Evolutionary conservation across 2,329 filamentous ascomycete genomes (phyloP), one percentile per base, ranked within the genome.

Genomic region (Fusarium humuli): DNA sequence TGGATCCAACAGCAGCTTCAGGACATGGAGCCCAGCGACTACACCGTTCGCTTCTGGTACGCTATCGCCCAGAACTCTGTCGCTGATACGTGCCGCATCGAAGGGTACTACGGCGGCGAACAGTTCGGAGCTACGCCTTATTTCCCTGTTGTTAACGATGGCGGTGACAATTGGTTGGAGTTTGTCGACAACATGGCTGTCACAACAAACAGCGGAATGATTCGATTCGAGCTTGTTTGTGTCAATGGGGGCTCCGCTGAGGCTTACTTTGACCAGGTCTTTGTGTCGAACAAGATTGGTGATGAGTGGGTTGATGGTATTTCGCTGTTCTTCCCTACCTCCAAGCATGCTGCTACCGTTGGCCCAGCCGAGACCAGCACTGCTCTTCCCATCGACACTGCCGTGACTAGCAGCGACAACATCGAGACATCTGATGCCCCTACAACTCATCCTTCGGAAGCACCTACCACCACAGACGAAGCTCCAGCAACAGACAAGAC

Each of bases 21-120:
- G 5, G 29, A 61, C 11, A 27, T 74, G 50, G 59, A 73, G 14
- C 57, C 61, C 2, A 66, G 40, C 27, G 65, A 69, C 6, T 74
- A 70, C 5, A 74, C 72, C 2, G 61, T 74, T n/a, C 70, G 68
- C 6, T 73, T 74, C 45, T 74, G 61, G 57, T 74, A 74, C 27
- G 30, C 45, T 2, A 32, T 74, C 5, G 23, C 72, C 7, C 46
- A 42, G 47, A 74, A 73, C 37, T 55, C 64, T 13, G 7, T 65
- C 14, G 63, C 41, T 2, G 25, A 72, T 25, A 73, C 72, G 23
- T 74, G 72, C 6, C 64, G 64, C 0, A 55, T 74, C 16, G 64
- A 73, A n/a, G 72, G 66, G 5, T 70, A 52, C 30, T 74, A 74
- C 23, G 70, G 65, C 4, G 52, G 30, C 5, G 53, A 60, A 3